phyloP scores from a whole-genome alignment of 441 rosid species.

The Pelargonium fulgidum region DNA sequence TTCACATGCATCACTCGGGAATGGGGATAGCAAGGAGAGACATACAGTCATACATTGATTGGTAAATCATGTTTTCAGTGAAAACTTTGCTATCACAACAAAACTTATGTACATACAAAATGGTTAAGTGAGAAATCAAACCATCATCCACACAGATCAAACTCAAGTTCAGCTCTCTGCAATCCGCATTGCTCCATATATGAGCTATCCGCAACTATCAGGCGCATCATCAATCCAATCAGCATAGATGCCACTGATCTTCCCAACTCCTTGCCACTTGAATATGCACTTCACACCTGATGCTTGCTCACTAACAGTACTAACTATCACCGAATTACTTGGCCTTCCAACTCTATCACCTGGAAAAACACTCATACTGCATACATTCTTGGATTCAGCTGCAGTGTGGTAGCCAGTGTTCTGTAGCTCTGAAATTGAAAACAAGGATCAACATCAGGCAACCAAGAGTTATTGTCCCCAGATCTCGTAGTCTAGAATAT shows the following conservation, averaged over 20 bases:
- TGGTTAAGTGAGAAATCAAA: background rate
- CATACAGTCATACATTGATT: too few relatives aligned
- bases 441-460: slow-evolving; percentile 1
- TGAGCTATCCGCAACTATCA: too few relatives aligned
- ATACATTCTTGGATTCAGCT: slow-evolving; percentile 9
- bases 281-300: background rate
- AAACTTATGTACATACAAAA: background rate
- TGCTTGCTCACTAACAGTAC: slow-evolving; percentile 3
- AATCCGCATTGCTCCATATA: background rate
- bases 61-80: too few relatives aligned
- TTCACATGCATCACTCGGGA: too few relatives aligned
- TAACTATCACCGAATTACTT: background rate
- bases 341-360: background rate
- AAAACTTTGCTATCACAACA: background rate
- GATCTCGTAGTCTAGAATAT: background rate
- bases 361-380: background rate
- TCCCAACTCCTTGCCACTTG: slow-evolving; percentile 9
- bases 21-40: too few relatives aligned
- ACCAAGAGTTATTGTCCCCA: background rate
- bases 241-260: slow-evolving; percentile 25
- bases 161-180: background rate
- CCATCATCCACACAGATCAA: background rate
- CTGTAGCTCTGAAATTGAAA: slow-evolving; percentile 13
- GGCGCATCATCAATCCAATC: slow-evolving; percentile 26
- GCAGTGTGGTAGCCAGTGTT: slow-evolving; percentile 4